Percentiles rank a stretch among this genome's conserved stretches.
Evolutionary conservation across 371 early-diverging fungal species (phyloP).

Genomic region (Smittium culicis): DNA sequence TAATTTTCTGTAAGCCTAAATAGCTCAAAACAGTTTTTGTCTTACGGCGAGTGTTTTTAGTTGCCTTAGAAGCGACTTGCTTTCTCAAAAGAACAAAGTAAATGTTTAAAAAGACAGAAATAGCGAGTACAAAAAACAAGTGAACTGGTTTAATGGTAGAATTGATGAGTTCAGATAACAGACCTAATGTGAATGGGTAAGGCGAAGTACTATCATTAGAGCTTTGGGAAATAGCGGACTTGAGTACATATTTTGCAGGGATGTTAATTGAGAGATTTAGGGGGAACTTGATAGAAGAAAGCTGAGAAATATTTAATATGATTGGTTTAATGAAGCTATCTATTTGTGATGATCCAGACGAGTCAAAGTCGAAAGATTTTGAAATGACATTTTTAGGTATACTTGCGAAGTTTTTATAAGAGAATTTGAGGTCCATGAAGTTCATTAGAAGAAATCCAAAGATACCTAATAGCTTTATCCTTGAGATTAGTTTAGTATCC

Average conservation of each 20-base stretch:
- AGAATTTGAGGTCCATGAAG: slow-evolving; percentile 25
- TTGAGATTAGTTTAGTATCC: slow-evolving; percentile 25
- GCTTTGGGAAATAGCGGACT: background rate
- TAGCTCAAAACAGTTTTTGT: background rate
- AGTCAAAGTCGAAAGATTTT: slow-evolving; percentile 15
- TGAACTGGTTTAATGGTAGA: background rate
- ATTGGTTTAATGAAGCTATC: slow-evolving; percentile 23
- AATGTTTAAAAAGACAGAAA: background rate
- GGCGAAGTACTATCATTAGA: background rate
- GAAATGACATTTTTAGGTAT: background rate
- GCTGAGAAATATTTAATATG: slow-evolving; percentile 12
- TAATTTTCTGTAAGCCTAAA: background rate
- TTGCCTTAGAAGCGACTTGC: too few species aligned
- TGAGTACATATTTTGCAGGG: background rate
- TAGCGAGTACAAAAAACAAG: background rate
- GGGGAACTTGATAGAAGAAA: background rate
- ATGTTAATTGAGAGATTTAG: background rate
- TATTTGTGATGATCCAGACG: slow-evolving; percentile 19
- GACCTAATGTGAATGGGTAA: background rate
- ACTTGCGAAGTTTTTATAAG: slow-evolving; percentile 13
- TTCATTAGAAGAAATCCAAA: slow-evolving; percentile 27
- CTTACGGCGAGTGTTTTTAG: background rate
- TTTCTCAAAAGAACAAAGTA: background rate
- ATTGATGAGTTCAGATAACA: background rate
- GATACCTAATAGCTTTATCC: slow-evolving; percentile 28